These are phyloP conservation scores for Syzygium aromaticum DNA, from an alignment of 345 rosid species.

Conservation along the genomic window DNA sequence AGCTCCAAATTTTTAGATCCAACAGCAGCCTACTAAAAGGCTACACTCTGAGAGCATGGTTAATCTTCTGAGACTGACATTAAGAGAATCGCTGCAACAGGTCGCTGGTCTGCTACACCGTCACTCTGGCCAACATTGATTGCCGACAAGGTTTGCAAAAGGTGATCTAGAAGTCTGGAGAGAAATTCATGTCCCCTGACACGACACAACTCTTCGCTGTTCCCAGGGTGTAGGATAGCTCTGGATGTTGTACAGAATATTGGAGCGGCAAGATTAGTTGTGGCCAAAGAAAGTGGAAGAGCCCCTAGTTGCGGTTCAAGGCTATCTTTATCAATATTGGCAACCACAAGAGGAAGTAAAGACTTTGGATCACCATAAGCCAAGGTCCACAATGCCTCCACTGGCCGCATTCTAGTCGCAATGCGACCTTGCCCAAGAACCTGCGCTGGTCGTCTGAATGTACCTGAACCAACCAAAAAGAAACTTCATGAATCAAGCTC, in stretches of 20 bases:
- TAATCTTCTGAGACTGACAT: slow-evolving; percentile 81
- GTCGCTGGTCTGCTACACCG: slow-evolving; percentile 85
- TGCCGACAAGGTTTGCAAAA: slow-evolving; percentile 69
- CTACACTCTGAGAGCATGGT: slow-evolving; percentile 88
- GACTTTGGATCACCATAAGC: slow-evolving; percentile 96
- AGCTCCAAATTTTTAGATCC: slow-evolving; percentile 93
- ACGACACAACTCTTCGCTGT: slow-evolving; percentile 80
- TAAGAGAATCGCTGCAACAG: slow-evolving; percentile 86
- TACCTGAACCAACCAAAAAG: slow-evolving; percentile 33
- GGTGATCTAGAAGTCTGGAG: slow-evolving; percentile 74
- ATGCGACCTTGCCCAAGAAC: slow-evolving; percentile 99
- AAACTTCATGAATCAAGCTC: background rate
- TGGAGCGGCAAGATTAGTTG: slow-evolving; percentile 82
- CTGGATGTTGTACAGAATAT: slow-evolving; percentile 71
- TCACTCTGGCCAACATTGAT: slow-evolving; percentile 43
- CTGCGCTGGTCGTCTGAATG: slow-evolving; percentile 85
- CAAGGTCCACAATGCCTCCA: slow-evolving; percentile 93
- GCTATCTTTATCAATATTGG: slow-evolving; percentile 63
- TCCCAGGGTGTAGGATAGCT: slow-evolving; percentile 80
- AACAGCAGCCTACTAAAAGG: slow-evolving; percentile 79
- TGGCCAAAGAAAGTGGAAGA: slow-evolving; percentile 45
- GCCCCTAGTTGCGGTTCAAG: slow-evolving; percentile 68
- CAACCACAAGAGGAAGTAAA: slow-evolving; percentile 79
- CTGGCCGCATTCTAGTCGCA: slow-evolving; percentile 77
- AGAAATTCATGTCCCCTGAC: slow-evolving; percentile 84